A percentile compares a stretch with the other conserved stretches of the same genome.
Evolutionary conservation across 768 basidiomycete species (phyloP).

Genomic region (Tulasnella sp.): DNA sequence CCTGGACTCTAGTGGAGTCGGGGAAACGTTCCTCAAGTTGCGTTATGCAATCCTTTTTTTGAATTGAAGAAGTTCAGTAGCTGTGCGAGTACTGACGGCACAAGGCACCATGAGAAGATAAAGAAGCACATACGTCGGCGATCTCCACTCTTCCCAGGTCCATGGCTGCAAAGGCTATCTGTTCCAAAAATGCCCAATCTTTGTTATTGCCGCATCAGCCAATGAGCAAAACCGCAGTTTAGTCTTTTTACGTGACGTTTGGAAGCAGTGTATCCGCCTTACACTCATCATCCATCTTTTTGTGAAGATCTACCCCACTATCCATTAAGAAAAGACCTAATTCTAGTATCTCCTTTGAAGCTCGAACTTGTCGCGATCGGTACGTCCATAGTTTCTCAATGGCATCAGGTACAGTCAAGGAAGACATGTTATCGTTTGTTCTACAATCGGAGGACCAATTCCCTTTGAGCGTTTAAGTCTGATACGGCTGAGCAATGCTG

Average conservation of each 20-base stretch:
- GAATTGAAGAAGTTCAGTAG: background rate
- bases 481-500: too few relatives aligned
- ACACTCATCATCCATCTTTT: constrained; percentile 13
- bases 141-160: constrained; percentile 60
- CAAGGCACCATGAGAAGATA: background rate
- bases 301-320: constrained; percentile 1
- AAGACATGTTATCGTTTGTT: too few relatives aligned
- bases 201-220: background rate
- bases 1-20: constrained; percentile 63
- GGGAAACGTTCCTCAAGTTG: constrained; percentile 56
- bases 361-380: constrained; percentile 36
- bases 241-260: background rate
- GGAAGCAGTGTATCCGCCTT: background rate
- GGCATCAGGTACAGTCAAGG: constrained; percentile 37
- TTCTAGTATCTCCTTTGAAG: constrained; percentile 17
- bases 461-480: too few relatives aligned
- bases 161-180: constrained; percentile 61
- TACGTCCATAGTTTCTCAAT: constrained; percentile 43
- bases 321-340: constrained; percentile 5
- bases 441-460: too few relatives aligned
- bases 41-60: constrained; percentile 56
- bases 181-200: constrained; percentile 77
- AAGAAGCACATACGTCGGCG: constrained; percentile 51
- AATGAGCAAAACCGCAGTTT: background rate
- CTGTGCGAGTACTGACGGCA: background rate